Base-by-base conservation (phyloP, 2,329 filamentous ascomycete genomes). In the Talaromyces sp. region DNA sequence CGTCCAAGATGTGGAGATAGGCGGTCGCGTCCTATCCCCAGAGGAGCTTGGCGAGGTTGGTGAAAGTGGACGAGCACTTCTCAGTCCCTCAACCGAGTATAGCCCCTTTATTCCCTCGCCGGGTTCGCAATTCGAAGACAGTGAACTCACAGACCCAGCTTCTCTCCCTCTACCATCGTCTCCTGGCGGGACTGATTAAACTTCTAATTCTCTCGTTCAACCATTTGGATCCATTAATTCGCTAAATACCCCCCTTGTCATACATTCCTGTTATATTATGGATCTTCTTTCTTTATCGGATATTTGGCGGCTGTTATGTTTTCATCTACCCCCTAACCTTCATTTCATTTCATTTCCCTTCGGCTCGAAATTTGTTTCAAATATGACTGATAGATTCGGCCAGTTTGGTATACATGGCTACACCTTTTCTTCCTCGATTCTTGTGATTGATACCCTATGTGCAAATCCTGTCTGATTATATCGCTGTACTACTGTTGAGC, bases 1-100 rank as follows among this genome's bases (percentile, higher is more conserved):
- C 27, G 83, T 89, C 8, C 89, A 86, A 60, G 93, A 97, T 65
- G 81, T 96, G 30, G 84, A 89, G 63, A 76, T 97, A 3, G 91
- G 91, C 11, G 91, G 91, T 0, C 83, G 91, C 19, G 88, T 96
- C 1, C 78, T 97, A 3, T 80, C 82, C 2, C 80, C 82, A 0
- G 89, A 93, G 57, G 88, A 92, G 43, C 75, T 74, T 10, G 68
- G 69, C n/a, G 74, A 68, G 13, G 43, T 68, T 10, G 57, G 61
- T 35, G 67, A 73, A 27, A 65, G 66, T 22, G 60, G 63, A 7
- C 66, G 62, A 20, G 70, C 63, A 2, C 64, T 74, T 7, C 57
- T 74, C 20, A 74, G 72, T 49, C 65, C 70, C 32, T 61, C 63
- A 3, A 52, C 46, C n/a, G 36, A 49, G 8, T 49, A 41, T n/a